Conservation (phyloP, 2,329 filamentous ascomycete species). For the Tolypocladium tropicale region DNA sequence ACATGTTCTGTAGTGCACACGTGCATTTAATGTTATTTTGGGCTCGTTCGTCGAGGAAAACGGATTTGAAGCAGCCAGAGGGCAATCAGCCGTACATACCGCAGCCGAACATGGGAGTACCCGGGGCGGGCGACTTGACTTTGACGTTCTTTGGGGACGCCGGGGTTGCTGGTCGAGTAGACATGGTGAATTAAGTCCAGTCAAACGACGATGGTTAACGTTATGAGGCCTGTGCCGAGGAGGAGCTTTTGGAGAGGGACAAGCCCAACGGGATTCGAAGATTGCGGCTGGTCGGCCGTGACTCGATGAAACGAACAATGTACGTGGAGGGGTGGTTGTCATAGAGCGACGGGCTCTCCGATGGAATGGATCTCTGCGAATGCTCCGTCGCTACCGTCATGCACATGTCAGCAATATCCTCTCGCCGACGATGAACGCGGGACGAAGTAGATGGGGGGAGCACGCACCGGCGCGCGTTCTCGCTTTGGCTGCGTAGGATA, state of each 20-base stretch:
- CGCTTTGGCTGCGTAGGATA: not conserved
- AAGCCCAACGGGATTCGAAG: not conserved
- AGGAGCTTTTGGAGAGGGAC: not conserved
- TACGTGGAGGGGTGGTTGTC: not conserved
- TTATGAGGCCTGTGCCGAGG: not conserved
- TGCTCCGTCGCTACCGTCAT: not conserved
- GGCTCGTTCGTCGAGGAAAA: not conserved
- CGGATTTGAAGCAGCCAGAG: not conserved
- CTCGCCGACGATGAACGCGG: not conserved
- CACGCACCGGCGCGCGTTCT: not conserved
- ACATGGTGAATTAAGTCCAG: conserved; percentile 22
- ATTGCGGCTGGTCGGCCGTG: not conserved
- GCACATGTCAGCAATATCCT: not conserved
- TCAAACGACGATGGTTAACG: not conserved
- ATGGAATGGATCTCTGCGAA: not conserved
- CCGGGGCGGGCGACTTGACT: conserved; percentile 48
- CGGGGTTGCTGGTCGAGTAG: conserved; percentile 36
- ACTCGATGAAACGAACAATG: not conserved
- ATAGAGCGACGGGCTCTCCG: not conserved
- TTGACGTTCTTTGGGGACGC: conserved; percentile 47
- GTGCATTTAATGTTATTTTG: not conserved
- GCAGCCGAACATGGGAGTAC: conserved; percentile 53
- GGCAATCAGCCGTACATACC: conserved; percentile 31
- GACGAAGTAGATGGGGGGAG: not conserved
- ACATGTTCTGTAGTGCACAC: conserved; percentile 52